Evolutionary conservation across 2,329 filamentous ascomycete genomes (phyloP), one percentile per base, ranked within the genome.

Genomic region (Epichloe bromicola): DNA sequence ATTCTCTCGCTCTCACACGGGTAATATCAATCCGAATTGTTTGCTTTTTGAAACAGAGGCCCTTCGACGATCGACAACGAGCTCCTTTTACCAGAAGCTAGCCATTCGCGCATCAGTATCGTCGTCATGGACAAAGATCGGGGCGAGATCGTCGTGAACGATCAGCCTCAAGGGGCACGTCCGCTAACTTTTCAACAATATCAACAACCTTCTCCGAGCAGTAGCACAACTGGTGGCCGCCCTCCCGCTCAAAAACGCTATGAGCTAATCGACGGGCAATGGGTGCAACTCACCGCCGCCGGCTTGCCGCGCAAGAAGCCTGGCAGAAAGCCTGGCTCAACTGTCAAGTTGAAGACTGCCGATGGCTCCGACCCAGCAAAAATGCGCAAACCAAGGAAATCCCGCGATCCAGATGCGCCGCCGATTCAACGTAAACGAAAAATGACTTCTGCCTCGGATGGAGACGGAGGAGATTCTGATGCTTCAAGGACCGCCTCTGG

Each of bases 251-350:
- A 59, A 17, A 68, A 63, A 55, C 57, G 60, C 39, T 70, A 61
- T 40, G 64, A 61, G 12, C 50, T 60, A n/a, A 60, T 68, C 54
- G 63, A 73, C 55, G 62, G 70, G 55, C 56, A 68, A 59, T 65
- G 65, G 57, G 72, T 75, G 30, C 72, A 70, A 54, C 65, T 81
- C 49, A 81, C 77, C 0, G 77, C 78, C 26, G 77, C 78, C 48
- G 78, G 78, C 11, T 61, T 79, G 6, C 77, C 78, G 0, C 68
- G 79, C 4, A 82, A 82, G 66, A 84, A 83, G 67, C 79, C 80
- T 19, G 80, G 79, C 20, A 75, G 80, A 47, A 84, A 84, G 61
- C 79, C 80, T 60, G 85, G 74, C 61, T 78, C 70, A 54, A 74
- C 67, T 50, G 64, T 74, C 46, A 76, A 74, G 58, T 64, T 66